Conservation (phyloP, 768 basidiomycete species). For the Tulasnella sp. region DNA sequence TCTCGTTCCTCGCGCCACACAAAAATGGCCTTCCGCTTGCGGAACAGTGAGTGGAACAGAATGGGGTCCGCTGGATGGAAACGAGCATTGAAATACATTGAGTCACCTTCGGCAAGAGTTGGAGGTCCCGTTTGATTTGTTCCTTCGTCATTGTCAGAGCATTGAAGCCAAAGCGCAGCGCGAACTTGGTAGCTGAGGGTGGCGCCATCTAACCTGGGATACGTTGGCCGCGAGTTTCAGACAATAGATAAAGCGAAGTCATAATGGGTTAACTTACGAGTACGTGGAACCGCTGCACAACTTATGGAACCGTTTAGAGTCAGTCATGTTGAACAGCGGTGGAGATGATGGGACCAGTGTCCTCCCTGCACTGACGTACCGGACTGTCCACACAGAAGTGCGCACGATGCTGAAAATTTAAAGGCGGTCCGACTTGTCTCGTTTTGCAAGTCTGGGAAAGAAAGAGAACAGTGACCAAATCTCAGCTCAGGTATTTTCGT, state of each 20-base stretch:
- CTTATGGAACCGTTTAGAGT: not conserved
- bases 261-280: not conserved
- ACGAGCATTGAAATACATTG: not conserved
- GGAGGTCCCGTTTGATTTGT: not conserved
- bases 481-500: not conserved
- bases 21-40: not conserved
- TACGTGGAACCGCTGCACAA: not conserved
- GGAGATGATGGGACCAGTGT: not conserved
- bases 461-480: no score
- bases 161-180: not conserved
- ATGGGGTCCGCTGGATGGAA: not conserved
- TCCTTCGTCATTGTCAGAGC: not conserved
- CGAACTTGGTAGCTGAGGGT: not conserved
- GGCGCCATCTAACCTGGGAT: not conserved
- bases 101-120: not conserved
- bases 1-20: not conserved
- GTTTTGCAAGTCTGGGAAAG: not conserved
- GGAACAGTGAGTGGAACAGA: not conserved
- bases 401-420: not conserved
- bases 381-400: not conserved
- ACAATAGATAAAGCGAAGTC: not conserved
- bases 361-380: not conserved
- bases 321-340: not conserved
- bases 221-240: not conserved
- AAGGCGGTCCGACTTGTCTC: not conserved